Base-by-base conservation (phyloP, 2,329 filamentous ascomycete species). In the Microdochium trichocladiopsis region DNA sequence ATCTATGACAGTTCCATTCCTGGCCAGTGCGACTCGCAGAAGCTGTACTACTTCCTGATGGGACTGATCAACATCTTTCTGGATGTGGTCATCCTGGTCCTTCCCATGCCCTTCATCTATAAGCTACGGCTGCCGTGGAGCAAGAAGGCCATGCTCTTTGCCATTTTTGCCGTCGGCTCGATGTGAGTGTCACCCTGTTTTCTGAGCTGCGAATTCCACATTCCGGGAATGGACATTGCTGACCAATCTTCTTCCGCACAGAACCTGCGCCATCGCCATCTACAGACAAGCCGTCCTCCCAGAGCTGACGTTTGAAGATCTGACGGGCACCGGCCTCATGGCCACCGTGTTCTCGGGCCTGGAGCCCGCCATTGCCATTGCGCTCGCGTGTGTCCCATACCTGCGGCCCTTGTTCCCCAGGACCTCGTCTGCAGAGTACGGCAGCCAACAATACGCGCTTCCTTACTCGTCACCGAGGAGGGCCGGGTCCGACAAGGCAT, bases 331-430 rank as follows among this genome's bases (percentile, higher is more conserved):
- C n/a, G 51, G 48, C 16, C 47, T 55, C 16, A 49, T 51, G 12
- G 49, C 51, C 6, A 33, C 41, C 18, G 9, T 55, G 1, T 51
- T 55, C 25, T 53, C 53, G 9, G 49, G 41, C 21, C 33, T 55
- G 16, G 53, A 55, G 47, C 25, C 49, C 11, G 51, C 51, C 22
- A 51, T 55, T 9, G 53, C 53, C 18, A 41, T 55, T 4, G 49
- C 51, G 14, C 36, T 55, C 14, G 51, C 53, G 9, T 55, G 53
- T 37, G 49, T 55, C 5, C 53, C 53, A 2, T 55, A 53, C 37
- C 47, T 55, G n/a, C 43, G 51, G 4, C 53, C 51, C 1, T 36
- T 55, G 28, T 31, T 8, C 28, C 8, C 14, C 28, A 31, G 14
- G 28, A 31, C 8, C 8, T 31, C 28, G 28, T 31, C 28, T 8